These are phyloP conservation scores for Prinsepia uniflora DNA, from an alignment of 306 rosid genomes.

Conservation along the genomic window DNA sequence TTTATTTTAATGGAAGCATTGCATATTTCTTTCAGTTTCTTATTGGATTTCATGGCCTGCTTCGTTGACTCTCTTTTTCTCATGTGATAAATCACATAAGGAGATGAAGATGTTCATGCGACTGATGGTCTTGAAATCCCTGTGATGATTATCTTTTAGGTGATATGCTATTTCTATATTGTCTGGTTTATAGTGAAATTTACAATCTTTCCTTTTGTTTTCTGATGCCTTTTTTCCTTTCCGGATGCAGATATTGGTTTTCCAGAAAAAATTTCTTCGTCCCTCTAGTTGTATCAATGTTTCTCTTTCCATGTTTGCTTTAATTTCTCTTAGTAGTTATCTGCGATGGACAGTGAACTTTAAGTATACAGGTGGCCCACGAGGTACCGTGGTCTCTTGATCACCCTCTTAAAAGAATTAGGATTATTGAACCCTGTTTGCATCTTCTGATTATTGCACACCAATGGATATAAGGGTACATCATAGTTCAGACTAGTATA, in stretches of 20 bases:
- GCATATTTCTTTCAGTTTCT: no score
- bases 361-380: not conserved
- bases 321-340: not conserved
- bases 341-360: not conserved
- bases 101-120: slow-evolving; percentile 46
- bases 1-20: no score
- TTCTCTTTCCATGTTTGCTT: not conserved
- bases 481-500: slow-evolving; percentile 7
- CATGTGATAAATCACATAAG: no score
- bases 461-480: slow-evolving; percentile 93
- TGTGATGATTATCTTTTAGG: slow-evolving; percentile 78
- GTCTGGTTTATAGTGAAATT: slow-evolving; percentile 13
- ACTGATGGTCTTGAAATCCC: slow-evolving; percentile 48
- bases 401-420: not conserved
- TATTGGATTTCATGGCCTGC: no score
- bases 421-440: slow-evolving; percentile 45
- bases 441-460: slow-evolving; percentile 70
- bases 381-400: not conserved
- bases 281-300: not conserved
- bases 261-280: slow-evolving; percentile 34
- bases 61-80: no score
- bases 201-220: not conserved
- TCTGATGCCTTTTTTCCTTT: slow-evolving; percentile 9
- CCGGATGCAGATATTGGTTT: slow-evolving; percentile 60
- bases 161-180: slow-evolving; percentile 22